Evolutionary conservation across 2,329 filamentous ascomycete species (phyloP), one percentile per base, ranked within the genome.

Genomic region (Fusarium euwallaceae): DNA sequence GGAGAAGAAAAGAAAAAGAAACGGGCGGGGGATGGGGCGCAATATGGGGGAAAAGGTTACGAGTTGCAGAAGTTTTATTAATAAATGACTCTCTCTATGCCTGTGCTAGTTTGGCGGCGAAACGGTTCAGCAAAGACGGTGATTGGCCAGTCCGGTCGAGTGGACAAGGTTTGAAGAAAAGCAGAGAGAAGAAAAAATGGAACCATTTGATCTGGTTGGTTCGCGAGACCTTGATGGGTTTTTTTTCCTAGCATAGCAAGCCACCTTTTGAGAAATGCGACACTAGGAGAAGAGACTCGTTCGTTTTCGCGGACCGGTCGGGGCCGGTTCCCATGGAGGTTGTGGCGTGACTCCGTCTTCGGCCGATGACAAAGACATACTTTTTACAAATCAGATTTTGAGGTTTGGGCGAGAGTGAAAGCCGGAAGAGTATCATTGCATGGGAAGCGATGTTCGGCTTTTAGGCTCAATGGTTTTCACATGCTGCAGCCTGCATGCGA

Each of bases 71-170:
- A 39, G 37, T n/a, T 53, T 43, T n/a, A 64, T 61, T 64, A 48
- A 56, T 66, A 75, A 78, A 78, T 68, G 67, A 73, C 73, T 76
- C 76, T 72, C 41, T 66, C 32, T 71, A 58, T 62, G 24, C 63
- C 27, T 65, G 64, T 74, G 67, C 53, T 72, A 66, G 65, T 68
- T 70, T 72, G 64, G 69, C 66, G 74, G 76, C 74, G 67, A 76
- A 78, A 76, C 65, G 74, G 77, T 70, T 60, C 56, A 69, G 61
- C 58, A 70, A 51, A 67, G 69, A 69, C 69, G 59, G 69, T 69
- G 76, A 79, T 79, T 79, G 77, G 77, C 62, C 64, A 62, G 65
- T 73, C 69, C 77, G 77, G 77, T 66, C 71, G 77, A 79, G 74
- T 70, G 76, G 77, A 73, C 69, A 64, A 34, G 32, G 32, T 34